Conservation (phyloP, 805 yeast genomes). For the Wickerhamiella galacta region DNA sequence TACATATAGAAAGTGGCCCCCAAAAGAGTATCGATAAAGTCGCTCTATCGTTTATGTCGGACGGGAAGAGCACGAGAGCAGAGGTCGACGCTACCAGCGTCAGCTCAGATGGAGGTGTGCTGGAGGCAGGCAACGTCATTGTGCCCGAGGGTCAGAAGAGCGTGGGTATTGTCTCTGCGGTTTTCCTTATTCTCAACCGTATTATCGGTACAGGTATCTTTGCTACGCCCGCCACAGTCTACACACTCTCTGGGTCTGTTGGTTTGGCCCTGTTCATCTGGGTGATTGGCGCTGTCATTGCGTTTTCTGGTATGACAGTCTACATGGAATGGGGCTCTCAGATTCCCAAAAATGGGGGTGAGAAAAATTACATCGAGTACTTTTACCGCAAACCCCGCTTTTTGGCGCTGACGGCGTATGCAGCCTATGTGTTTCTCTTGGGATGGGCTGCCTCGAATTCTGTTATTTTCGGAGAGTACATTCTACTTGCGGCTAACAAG, state of each 20-base stretch:
- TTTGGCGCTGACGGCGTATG: slow-evolving; percentile 47
- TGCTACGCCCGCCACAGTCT: slow-evolving; percentile 47
- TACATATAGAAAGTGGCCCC: no score
- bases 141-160: no score
- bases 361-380: slow-evolving; percentile 62
- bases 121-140: no score
- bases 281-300: slow-evolving; percentile 58
- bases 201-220: slow-evolving; percentile 67
- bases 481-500: slow-evolving; percentile 54
- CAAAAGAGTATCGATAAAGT: no score
- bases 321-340: slow-evolving; percentile 67
- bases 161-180: slow-evolving; percentile 39
- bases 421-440: slow-evolving; percentile 52
- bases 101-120: no score
- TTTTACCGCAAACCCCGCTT: slow-evolving; percentile 53
- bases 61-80: no score
- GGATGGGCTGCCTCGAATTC: slow-evolving; percentile 85
- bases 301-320: slow-evolving; percentile 45
- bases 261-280: slow-evolving; percentile 58
- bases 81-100: no score
- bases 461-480: slow-evolving; percentile 62
- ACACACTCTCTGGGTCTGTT: slow-evolving; percentile 42
- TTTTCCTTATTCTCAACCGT: slow-evolving; percentile 49
- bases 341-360: slow-evolving; percentile 73
- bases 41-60: no score